Evolutionary conservation across 2,329 filamentous ascomycete species (phyloP), one percentile per base, ranked within the genome.

Genomic region (Trichoderma lentiforme): DNA sequence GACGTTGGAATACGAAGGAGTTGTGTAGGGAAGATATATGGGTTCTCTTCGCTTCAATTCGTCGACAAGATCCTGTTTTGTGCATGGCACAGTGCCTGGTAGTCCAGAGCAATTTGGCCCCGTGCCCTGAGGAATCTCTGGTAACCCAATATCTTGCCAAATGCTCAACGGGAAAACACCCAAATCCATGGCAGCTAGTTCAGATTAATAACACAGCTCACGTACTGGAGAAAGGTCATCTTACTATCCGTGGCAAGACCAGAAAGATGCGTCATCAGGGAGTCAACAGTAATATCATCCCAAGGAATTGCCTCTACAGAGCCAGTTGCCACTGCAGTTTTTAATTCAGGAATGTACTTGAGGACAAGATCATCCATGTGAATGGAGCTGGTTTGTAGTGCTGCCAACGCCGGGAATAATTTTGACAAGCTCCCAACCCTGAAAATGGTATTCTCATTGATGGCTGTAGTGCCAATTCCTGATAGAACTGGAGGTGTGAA

Each of bases 1-100:
- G 3, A 83, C 77, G 73, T 88, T 87, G 32, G 85, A 84, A 76
- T 89, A 89, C 3, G 81, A 78, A 0, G 86, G 85, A 3, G 79
- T 83, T 0, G 81, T 80, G 73, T 83, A 85, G 0, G 86, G 82
- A 0, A 78, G 75, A 65, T 84, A 86, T 1, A 82, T 77, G 0
- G 85, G 85, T 39, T 78, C 75, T 11, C 76, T 75, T 18, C 74
- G 73, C 53, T 78, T 78, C 51, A 80, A 74, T 7, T 77, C 73
- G 6, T 73, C 51, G 2, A 81, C 72, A 1, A 81, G 73, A 56
- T 82, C 78, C 6, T 77, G 74, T 69, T 65, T 47, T 6, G 34
- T 60, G 6, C 65, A 68, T 9, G 65, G 65, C 6, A 21, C 12
- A 12, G 53, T 60, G 15, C 53, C 53, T 4, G 53, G 65, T 2